Base-by-base conservation (phyloP, 1,284 basidiomycete genomes). In the Ustilago curta region DNA sequence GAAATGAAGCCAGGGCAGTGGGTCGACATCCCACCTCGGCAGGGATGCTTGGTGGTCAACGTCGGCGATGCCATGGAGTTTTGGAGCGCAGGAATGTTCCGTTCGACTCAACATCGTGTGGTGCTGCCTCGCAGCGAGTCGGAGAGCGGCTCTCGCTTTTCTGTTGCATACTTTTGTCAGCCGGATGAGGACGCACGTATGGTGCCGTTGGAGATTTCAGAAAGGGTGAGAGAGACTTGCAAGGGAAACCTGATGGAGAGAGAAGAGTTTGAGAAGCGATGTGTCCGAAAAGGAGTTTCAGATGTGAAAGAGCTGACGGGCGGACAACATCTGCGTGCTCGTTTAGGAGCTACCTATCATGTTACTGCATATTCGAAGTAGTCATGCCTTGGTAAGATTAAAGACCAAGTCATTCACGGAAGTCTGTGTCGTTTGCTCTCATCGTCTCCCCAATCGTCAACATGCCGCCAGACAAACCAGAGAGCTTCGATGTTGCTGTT, bases 41-140 rank as follows among this genome's bases (percentile, higher is more conserved):
- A 90, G 5, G 91, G 89, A 12, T 93, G 92, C 3, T 91, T 94
- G 59, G 91, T 94, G 31, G 88, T 94, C 55, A 94, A 94, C 78
- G 90, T 92, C 5, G 93, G 91, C 6, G 93, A 94, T 83, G 88
- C 94, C 19, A 88, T 94, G 21, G 80, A 80, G 55, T 80, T 82
- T 39, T 82, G 80, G 80, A 75, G 75, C 40, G 67, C 59, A 0
- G 78, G 76, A 1, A 56, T 73, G 4, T 73, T 79, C 43, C 68
- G 70, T 8, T 79, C 76, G n/a, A 79, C 78, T 4, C 71, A 76
- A 49, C 80, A 82, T 49, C 62, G 80, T 7, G 80, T 82, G 4
- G 70, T 74, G 9, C 57, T 78, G 39, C 80, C 80, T 18, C 55
- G 72, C 19, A 57, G 37, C 39, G 71, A 70, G 25, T 51, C 47